Conservation (phyloP, 73 alveolate genomes). For the Uronychia setigera region DNA sequence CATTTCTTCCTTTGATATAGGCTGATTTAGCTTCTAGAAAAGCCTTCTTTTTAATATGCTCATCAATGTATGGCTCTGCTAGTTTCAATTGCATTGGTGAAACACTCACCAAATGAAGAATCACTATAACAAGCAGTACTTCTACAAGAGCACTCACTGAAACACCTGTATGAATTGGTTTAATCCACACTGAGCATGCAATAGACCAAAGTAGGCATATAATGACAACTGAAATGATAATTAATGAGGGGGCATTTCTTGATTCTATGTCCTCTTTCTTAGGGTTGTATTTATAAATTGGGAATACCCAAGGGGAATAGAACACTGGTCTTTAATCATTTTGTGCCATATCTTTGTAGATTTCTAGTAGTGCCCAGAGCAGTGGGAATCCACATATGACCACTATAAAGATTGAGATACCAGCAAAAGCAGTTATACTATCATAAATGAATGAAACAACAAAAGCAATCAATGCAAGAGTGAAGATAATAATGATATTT, state of each 20-base stretch:
- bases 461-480: slow-evolving; percentile 32
- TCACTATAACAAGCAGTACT: slow-evolving; percentile 36
- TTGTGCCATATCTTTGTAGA: slow-evolving; percentile 34
- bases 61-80: slow-evolving; percentile 48
- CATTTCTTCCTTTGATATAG: slow-evolving; percentile 34
- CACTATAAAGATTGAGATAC: slow-evolving; percentile 56
- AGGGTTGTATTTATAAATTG: slow-evolving; percentile 71
- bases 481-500: slow-evolving; percentile 14
- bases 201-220: slow-evolving; percentile 15
- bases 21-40: slow-evolving; percentile 69
- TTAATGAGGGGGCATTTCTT: slow-evolving; percentile 41
- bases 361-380: slow-evolving; percentile 25
- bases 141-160: slow-evolving; percentile 60
- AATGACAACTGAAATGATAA: slow-evolving; percentile 23
- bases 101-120: slow-evolving; percentile 50
- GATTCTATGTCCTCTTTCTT: slow-evolving; percentile 54
- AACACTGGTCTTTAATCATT: slow-evolving; percentile 62
- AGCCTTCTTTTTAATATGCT: slow-evolving; percentile 59
- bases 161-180: slow-evolving; percentile 66
- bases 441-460: slow-evolving; percentile 31
- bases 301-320: slow-evolving; percentile 81
- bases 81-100: slow-evolving; percentile 49
- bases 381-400: slow-evolving; percentile 29
- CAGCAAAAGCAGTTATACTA: slow-evolving; percentile 44
- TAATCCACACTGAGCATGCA: slow-evolving; percentile 60